These are phyloP conservation scores for Exophiala oligosperma DNA, from an alignment of 2,329 filamentous ascomycete species.

Conservation along the genomic window DNA sequence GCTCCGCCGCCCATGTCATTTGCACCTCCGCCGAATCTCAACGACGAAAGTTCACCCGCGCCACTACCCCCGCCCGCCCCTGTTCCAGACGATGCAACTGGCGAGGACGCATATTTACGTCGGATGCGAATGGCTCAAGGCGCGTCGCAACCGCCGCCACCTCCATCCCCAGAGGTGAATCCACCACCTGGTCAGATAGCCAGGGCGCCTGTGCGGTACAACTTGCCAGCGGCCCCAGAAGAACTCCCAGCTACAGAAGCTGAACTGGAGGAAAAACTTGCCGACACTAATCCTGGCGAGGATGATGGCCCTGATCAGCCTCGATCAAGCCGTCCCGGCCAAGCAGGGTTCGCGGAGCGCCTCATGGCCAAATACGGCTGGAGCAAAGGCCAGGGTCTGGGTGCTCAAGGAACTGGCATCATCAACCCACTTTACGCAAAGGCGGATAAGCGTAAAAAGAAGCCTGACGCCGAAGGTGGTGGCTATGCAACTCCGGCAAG, in stretches of 20 bases:
- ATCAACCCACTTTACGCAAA: conserved; percentile 79
- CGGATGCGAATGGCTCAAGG: conserved; percentile 59
- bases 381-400: conserved; percentile 83
- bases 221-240: conserved; percentile 51
- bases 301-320: conserved; percentile 39
- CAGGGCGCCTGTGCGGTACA: conserved; percentile 75
- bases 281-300: conserved; percentile 27
- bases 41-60: conserved; percentile 27
- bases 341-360: conserved; percentile 80
- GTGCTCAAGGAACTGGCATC: conserved; percentile 79
- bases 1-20: conserved; percentile 51
- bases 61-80: conserved; percentile 34
- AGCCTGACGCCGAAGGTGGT: conserved; percentile 74
- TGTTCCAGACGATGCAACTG: conserved; percentile 60
- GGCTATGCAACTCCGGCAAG: conserved; percentile 70
- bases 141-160: conserved; percentile 32
- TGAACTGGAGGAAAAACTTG: conserved; percentile 50
- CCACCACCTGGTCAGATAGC: conserved; percentile 60
- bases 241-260: conserved; percentile 56
- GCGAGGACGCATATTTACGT: conserved; percentile 68
- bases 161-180: conserved; percentile 30
- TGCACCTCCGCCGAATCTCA: conserved; percentile 50
- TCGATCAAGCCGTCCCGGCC: conserved; percentile 70
- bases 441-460: conserved; percentile 81
- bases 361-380: conserved; percentile 94